Evolutionary conservation across 2,329 filamentous ascomycete species (phyloP).

Genomic region (Diaporthe caulivora): DNA sequence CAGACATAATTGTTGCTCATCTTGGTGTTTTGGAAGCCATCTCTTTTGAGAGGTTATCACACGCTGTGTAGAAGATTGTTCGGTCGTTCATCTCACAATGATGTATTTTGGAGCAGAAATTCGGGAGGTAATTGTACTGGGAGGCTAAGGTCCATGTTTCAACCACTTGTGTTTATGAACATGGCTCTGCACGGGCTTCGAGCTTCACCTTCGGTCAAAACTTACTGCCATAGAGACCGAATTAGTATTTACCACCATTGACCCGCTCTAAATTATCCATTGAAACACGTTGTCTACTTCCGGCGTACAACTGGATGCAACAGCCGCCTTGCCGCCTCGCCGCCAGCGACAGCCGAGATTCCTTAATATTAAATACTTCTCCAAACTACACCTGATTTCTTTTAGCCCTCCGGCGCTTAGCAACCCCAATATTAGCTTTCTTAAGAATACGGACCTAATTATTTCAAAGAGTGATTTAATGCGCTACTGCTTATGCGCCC

Average conservation of each 20-base stretch:
- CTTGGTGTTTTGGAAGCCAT: conserved; percentile 38
- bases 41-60: conserved; percentile 34
- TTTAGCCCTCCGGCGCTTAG: no score
- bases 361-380: no score
- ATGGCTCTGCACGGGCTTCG: neutral
- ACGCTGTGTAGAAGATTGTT: conserved; percentile 32
- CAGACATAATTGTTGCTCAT: conserved; percentile 37
- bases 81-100: conserved; percentile 29
- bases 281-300: neutral
- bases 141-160: conserved; percentile 11
- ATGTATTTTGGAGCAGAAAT: conserved; percentile 30
- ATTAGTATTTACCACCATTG: neutral
- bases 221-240: neutral
- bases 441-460: no score
- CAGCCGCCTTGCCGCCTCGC: neutral
- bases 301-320: neutral
- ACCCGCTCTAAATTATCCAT: no score
- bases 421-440: no score
- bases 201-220: conserved; percentile 1
- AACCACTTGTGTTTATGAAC: neutral
- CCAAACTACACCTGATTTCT: no score
- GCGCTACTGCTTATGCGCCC: no score
- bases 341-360: no score
- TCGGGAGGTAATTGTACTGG: conserved; percentile 10
- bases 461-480: no score